Base-by-base conservation (phyloP, 2,329 filamentous ascomycete genomes). In the Aspergillus fructus region DNA sequence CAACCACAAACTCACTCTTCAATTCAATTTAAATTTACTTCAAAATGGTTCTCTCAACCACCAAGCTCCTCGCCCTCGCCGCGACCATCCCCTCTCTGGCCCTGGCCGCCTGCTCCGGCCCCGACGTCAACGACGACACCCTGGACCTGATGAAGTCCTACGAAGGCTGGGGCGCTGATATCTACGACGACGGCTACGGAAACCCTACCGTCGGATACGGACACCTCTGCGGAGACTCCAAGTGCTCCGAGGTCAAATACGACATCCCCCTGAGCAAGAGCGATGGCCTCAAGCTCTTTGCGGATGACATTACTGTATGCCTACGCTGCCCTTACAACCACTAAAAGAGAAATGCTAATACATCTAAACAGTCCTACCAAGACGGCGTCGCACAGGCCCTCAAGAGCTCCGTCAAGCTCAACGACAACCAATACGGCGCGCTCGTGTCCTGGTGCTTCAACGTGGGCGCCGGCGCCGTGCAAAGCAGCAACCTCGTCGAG, bases 401-500 rank as follows among this genome's bases (percentile, higher is more conserved):
- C 27, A 68, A 62, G 33, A 58, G 67, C 40, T 59, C 60, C 5
- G 76, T 79, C 43, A 68, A 64, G 4, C 69, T 82, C 34, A 81
- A 82, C 62, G 74, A 71, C 33, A 83, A 83, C 70, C 78, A 83
- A 64, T 83, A 80, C 63, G 81, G 78, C 42, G 81, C 81, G 1
- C 75, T 83, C 2, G 77, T 82, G 39, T 79, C 75, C 45, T 83
- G 79, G 79, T 71, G 78, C 15, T 83, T 78, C 75, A 83, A 83
- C 64, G 71, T 79, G 43, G 81, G 81, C 24, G 78, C 74, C 57
- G 78, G 75, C 3, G 73, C 72, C 47, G 71, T 76, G 3, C 55
- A 59, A n/a, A 65, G 63, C 0, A 81, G 79, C 4, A 74, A 71
- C 0, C 70, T 82, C 23, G 66, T 81, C 58, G 66, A 64, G 48